Base-by-base conservation (phyloP, 2,329 filamentous ascomycete species). In the Microdochium nivale region DNA sequence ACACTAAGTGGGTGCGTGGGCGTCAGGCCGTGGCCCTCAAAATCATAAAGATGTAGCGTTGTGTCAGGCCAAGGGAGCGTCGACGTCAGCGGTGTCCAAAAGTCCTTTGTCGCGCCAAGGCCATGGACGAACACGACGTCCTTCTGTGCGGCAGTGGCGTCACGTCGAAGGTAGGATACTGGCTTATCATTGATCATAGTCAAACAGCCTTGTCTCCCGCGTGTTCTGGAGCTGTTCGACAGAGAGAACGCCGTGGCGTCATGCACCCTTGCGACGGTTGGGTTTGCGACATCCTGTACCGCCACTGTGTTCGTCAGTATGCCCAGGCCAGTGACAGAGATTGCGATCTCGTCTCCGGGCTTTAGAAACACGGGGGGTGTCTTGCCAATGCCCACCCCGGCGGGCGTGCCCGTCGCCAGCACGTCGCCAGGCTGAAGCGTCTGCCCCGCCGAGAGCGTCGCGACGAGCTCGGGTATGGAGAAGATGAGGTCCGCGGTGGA, bases 11-110 rank as follows among this genome's bases (percentile, higher is more conserved):
- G 71, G 9, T 69, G 70, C 0, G 77, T 79, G 0, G 77, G 77
- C 1, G 75, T 77, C 7, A 76, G 64, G 0, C 78, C 78, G 54
- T 80, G 78, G 2, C 79, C 79, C 61, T 82, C 79, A 2, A 82
- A 64, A 54, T 82, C 79, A 52, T 74, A 73, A 0, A 78, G 58
- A 53, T 77, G 71, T 5, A 71, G 53, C 1, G 58, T 64, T 2
- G 60, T 57, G 13, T 61, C 54, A 3, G 56, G 52, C 10, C 70
- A 63, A 2, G 52, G 56, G 0, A 74, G 56, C 1, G 59, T 55
- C 1, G 65, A 54, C 25, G 78, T 65, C 7, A 81, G 58, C 0
- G 78, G 76, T 0, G 59, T 62, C 59, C 69, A 81, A 56, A 65
- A 73, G 3, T 71, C 67, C 2, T 65, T 65, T 1, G 68, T 74